These are phyloP conservation scores for Chlamydomonas sp. DNA, from an alignment of 139 green algal genomes.

Conservation along the genomic window DNA sequence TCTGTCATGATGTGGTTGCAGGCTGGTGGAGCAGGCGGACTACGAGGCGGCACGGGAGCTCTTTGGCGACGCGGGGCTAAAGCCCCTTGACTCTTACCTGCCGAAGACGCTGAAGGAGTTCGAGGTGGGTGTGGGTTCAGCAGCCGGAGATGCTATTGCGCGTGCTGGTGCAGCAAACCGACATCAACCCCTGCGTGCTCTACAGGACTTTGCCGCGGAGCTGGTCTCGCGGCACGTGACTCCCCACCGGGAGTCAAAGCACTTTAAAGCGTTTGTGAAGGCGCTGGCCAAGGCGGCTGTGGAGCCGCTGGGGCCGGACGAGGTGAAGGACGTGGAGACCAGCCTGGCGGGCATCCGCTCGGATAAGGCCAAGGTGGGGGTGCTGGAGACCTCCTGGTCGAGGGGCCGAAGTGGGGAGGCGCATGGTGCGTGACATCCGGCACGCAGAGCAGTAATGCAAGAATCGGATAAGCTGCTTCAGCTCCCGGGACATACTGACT, in stretches of 20 bases:
- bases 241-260: slow-evolving; percentile 60
- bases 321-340: slow-evolving; percentile 81
- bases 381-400: not conserved
- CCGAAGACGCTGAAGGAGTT: slow-evolving; percentile 82
- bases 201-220: slow-evolving; percentile 44
- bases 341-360: slow-evolving; percentile 50
- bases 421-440: not conserved
- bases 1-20: slow-evolving; percentile 12
- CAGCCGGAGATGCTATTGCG: too few relatives aligned
- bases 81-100: slow-evolving; percentile 71
- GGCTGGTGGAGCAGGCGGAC: slow-evolving; percentile 82
- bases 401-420: not conserved
- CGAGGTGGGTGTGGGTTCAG: slow-evolving; percentile 42
- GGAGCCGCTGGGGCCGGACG: slow-evolving; percentile 46
- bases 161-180: too few relatives aligned
- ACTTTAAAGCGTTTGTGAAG: slow-evolving; percentile 79
- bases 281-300: slow-evolving; percentile 51
- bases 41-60: slow-evolving; percentile 71
- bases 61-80: slow-evolving; percentile 60
- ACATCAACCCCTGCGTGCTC: too few relatives aligned
- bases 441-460: too few relatives aligned
- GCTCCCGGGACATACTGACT: not conserved
- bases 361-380: slow-evolving; percentile 39
- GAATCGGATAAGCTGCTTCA: too few relatives aligned
- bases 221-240: slow-evolving; percentile 31